phyloP scores from a whole-genome alignment of 179 eudicot species.

The Beta lomatogona region DNA sequence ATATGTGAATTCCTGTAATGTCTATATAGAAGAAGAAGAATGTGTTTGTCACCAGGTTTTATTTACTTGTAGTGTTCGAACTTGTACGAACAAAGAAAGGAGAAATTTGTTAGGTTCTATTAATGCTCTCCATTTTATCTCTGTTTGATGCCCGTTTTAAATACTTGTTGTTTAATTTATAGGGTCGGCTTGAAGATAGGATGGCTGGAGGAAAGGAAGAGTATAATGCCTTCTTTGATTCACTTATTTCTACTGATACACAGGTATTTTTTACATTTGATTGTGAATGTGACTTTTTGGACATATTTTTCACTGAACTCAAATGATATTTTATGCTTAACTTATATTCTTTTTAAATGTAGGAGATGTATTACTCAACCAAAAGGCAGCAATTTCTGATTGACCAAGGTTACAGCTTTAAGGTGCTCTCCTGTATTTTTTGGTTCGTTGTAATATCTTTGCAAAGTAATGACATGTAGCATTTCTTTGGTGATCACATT shows the following conservation, averaged over 20 bases:
- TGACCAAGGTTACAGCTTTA: slow-evolving; percentile 96
- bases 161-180: neutral
- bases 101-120: too few species aligned
- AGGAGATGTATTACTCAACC: slow-evolving; percentile 98
- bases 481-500: neutral
- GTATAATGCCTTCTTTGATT: slow-evolving; percentile 96
- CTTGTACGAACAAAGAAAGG: too few species aligned
- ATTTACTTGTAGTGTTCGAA: too few species aligned
- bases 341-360: slow-evolving; percentile 21
- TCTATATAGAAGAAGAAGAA: too few species aligned
- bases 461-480: neutral
- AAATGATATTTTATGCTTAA: neutral
- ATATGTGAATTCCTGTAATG: too few species aligned
- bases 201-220: slow-evolving; percentile 97
- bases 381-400: slow-evolving; percentile 94
- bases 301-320: neutral
- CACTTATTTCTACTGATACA: slow-evolving; percentile 97
- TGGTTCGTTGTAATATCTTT: slow-evolving; percentile 2
- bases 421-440: slow-evolving; percentile 46
- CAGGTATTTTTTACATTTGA: slow-evolving; percentile 50
- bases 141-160: too few species aligned
- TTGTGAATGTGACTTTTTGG: neutral
- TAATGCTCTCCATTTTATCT: too few species aligned
- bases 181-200: slow-evolving; percentile 94
- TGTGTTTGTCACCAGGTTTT: too few species aligned